Base-by-base conservation (phyloP, 805 yeast species). In the Candida railenensis region DNA sequence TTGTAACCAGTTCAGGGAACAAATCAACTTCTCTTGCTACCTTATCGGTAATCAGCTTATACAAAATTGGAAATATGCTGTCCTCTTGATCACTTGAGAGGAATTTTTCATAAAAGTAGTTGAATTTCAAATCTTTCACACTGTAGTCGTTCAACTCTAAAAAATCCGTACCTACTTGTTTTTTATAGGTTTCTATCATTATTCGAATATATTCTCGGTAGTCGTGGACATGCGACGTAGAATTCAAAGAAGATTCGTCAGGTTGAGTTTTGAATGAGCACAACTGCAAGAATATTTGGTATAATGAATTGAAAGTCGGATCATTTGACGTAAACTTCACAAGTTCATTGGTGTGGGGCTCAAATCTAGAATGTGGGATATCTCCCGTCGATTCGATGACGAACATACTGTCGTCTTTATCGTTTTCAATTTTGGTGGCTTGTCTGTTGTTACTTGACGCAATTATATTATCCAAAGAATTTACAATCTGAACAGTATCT, bases 111-210 rank as follows among this genome's bases (percentile, higher is more conserved):
- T 53, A 49, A 22, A 60, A 45, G 20, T 42, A 32, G 40, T 47
- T 50, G 38, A 56, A 44, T 39, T 56, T 61, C 44, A 45, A 21
- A 33, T 61, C 63, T 21, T 51, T 51, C 34, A 37, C 44, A 4
- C 44, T 44, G 45, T 50, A 58, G 16, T 44, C 49, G 30, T 53
- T 49, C n/a, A 61, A 20, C 30, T 59, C 65, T n/a, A 57, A 43
- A 37, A 47, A 48, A 16, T 57, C 54, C 15, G 59, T 50, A 15
- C 39, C 42, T 15, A 41, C 45, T n/a, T 53, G 56, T 34, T 46
- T 51, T 44, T 61, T 62, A 45, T 51, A 63, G 21, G 59, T 39
- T 4, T 48, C 45, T 1, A 63, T 34, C 63, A 63, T 55, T 11
- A 62, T 48, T 42, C 47, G 49, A 18, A 54, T 48, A 44, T 61